Percentiles rank a stretch among this genome's conserved stretches.
phyloP scores from a whole-genome alignment of 768 basidiomycete species.

The Russula foetens region DNA sequence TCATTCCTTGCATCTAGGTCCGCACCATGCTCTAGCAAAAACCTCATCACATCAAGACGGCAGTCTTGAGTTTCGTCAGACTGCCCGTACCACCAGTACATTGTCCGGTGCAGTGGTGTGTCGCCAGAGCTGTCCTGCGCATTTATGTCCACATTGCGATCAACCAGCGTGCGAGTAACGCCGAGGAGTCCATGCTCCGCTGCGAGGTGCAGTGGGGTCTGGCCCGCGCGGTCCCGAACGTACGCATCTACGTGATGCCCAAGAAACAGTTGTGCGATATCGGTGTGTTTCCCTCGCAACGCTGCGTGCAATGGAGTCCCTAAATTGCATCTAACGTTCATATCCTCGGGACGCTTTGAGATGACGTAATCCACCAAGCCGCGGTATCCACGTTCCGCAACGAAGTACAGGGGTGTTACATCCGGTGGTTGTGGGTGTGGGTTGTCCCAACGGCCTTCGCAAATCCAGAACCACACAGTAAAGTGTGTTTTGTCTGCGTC shows the following conservation, averaged over 20 bases:
- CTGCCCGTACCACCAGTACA: neutral
- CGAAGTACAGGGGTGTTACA: too few species aligned
- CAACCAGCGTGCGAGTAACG: neutral
- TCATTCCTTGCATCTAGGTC: neutral
- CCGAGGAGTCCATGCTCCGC: neutral
- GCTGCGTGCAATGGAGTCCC: too few species aligned
- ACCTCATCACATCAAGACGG: neutral
- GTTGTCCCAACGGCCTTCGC: too few species aligned
- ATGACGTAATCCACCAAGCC: too few species aligned
- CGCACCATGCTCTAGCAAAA: neutral
- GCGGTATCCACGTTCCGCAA: too few species aligned
- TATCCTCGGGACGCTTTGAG: too few species aligned
- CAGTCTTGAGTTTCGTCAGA: neutral
- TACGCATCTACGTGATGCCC: neutral
- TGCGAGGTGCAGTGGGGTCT: neutral
- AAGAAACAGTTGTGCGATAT: neutral
- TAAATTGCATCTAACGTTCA: too few species aligned
- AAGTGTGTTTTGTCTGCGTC: too few species aligned
- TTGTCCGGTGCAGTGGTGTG: neutral
- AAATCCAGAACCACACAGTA: too few species aligned
- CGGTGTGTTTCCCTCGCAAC: neutral
- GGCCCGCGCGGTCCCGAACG: neutral
- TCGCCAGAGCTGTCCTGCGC: neutral
- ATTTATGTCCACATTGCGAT: too few species aligned
- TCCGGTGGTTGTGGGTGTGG: too few species aligned